Base-by-base conservation (phyloP, 352 stramenopile species). In the Pythium dissimile region DNA sequence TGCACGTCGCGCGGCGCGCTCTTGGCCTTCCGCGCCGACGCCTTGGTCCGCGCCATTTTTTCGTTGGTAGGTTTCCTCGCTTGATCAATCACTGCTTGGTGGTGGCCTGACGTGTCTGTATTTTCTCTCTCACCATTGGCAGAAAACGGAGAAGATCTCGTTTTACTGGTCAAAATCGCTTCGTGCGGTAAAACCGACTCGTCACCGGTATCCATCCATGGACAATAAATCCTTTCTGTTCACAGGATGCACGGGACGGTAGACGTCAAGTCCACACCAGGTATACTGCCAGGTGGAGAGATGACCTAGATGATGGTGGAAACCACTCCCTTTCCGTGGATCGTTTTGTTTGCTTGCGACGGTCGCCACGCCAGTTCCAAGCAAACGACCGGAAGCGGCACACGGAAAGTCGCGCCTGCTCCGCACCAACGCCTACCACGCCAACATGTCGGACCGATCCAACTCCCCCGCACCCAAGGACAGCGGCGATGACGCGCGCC, bases 31-130 rank as follows among this genome's bases (percentile, higher is more conserved):
- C 67, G 69, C 15, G 53, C 55, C 13, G 62, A 28, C 18, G 39
- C 31, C 53, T 86, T 88, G 42, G 71, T 79, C 1, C 73, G 68
- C 27, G 67, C 77, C 80, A 89, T 89, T 10, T 3, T 59, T 58
- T 53, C 39, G 48, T 55, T 39, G 31, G 27, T 23, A 30, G 48
- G 26, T 44, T n/a, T 24, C 30, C 12, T 30, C 20, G 0, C 27
- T 37, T 16, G 34, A 41, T 15, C 23, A 37, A 26, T 2, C n/a
- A n/a, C n/a, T n/a, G n/a, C n/a, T n/a, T n/a, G n/a, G n/a, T n/a
- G n/a, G n/a, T n/a, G n/a, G n/a, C n/a, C n/a, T n/a, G n/a, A n/a
- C n/a, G n/a, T n/a, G n/a, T n/a, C n/a, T n/a, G n/a, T n/a, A n/a
- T n/a, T n/a, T n/a, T n/a, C n/a, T 20, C 12, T 15, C 1, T 15